A percentile compares a stretch with the other conserved stretches of the same genome.
Conservation (phyloP, 1,284 basidiomycete genomes). For the Austroboletus novae-zelandiae region DNA sequence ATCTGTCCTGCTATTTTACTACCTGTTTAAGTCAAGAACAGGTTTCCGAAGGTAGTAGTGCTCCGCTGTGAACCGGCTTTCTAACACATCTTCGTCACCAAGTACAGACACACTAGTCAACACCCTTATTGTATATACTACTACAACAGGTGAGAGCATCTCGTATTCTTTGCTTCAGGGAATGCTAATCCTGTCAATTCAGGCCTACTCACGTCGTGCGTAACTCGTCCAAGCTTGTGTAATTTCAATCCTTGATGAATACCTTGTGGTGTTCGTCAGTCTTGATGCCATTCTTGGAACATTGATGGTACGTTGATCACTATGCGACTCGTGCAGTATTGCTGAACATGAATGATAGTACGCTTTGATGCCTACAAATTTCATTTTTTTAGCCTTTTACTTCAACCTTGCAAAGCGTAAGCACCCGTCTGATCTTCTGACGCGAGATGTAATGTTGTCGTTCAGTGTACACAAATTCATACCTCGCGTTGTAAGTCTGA, state of each 20-base stretch:
- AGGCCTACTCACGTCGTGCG: constrained; percentile 47
- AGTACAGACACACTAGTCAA: constrained; percentile 47
- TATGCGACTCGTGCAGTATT: neutral
- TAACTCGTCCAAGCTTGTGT: neutral
- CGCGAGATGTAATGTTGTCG: neutral
- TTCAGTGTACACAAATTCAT: constrained; percentile 21
- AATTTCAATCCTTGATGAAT: neutral
- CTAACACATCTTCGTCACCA: neutral
- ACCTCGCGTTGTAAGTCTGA: constrained; percentile 16
- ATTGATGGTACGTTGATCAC: constrained; percentile 31
- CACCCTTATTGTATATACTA: constrained; percentile 42
- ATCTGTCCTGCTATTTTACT: constrained; percentile 40
- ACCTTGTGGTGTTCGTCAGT: constrained; percentile 24
- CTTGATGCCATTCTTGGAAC: constrained; percentile 46
- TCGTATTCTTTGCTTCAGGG: neutral
- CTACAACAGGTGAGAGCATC: constrained; percentile 42
- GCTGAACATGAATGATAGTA: constrained; percentile 10
- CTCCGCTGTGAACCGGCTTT: neutral
- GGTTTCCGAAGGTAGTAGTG: constrained; percentile 38
- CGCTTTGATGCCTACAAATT: constrained; percentile 18
- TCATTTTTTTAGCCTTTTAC: constrained; percentile 21
- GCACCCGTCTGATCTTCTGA: neutral
- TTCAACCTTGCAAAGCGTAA: constrained; percentile 21
- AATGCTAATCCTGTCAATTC: neutral
- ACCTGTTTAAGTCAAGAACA: constrained; percentile 41